Evolutionary conservation across 495 filamentous ascomycete species (phyloP).

Genomic region (Penicillium mononematosum): DNA sequence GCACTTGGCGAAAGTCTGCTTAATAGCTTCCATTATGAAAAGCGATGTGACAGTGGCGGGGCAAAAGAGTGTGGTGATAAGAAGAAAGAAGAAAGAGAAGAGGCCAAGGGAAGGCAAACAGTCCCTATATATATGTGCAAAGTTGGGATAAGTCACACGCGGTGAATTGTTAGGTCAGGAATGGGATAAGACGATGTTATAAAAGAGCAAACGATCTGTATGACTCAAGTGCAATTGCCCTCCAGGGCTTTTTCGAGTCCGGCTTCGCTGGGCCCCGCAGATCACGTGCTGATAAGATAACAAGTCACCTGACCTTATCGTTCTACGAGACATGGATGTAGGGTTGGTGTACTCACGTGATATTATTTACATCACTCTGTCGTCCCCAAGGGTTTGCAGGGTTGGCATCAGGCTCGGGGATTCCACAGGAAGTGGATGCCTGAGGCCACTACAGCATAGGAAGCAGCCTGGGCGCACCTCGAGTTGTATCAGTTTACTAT

Average conservation of each 20-base stretch:
- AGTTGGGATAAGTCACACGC: neutral
- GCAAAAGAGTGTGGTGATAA: conserved; percentile 19
- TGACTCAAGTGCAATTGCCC: conserved; percentile 5
- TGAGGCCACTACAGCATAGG: too few species aligned
- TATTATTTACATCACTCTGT: too few species aligned
- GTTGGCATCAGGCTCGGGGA: too few species aligned
- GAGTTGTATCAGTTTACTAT: too few species aligned
- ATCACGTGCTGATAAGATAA: conserved; percentile 12
- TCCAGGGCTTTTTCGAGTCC: neutral
- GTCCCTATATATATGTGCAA: neutral
- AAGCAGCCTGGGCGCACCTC: too few species aligned
- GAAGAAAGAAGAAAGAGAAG: conserved; percentile 2
- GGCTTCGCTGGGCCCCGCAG: conserved; percentile 1
- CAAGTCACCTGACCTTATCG: neutral
- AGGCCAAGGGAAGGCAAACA: conserved; percentile 9
- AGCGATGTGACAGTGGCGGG: conserved; percentile 14
- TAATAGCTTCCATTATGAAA: conserved; percentile 70
- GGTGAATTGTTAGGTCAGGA: neutral
- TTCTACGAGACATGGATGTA: neutral
- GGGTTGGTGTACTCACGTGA: neutral
- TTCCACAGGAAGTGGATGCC: too few species aligned
- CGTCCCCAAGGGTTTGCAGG: too few species aligned
- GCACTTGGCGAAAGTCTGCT: conserved; percentile 83
- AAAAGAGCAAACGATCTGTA: neutral
- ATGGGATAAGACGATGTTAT: neutral